These are phyloP conservation scores for Immersiella caudata DNA, from an alignment of 495 filamentous ascomycete genomes.

Conservation along the genomic window DNA sequence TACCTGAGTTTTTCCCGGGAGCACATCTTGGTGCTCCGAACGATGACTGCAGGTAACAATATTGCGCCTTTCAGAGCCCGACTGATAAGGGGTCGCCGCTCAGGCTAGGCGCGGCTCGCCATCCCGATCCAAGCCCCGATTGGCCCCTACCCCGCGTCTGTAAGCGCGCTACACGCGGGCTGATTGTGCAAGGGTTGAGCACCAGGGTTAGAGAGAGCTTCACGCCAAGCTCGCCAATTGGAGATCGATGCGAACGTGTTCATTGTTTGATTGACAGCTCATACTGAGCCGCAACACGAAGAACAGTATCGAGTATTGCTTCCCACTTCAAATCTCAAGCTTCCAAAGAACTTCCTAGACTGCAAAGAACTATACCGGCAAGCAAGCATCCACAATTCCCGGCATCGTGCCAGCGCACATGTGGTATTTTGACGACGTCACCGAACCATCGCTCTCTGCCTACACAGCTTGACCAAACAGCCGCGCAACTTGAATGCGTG, in stretches of 20 bases:
- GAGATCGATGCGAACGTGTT: background rate
- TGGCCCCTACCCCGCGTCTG: background rate
- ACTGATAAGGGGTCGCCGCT: background rate
- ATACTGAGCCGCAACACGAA: too few relatives aligned
- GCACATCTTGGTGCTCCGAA: background rate
- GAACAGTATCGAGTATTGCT: too few relatives aligned
- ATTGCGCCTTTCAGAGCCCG: background rate
- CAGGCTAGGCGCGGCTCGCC: background rate
- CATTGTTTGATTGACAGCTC: background rate
- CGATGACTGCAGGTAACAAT: background rate
- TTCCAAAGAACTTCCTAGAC: background rate
- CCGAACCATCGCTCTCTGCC: background rate
- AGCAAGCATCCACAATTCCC: background rate
- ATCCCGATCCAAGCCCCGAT: background rate
- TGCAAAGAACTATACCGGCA: too few relatives aligned
- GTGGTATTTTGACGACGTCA: conserved; percentile 16
- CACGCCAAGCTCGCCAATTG: conserved; percentile 1
- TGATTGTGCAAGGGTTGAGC: background rate
- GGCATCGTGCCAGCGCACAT: background rate
- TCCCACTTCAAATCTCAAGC: background rate
- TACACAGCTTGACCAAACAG: background rate
- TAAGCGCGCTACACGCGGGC: background rate
- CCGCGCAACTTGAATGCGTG: background rate
- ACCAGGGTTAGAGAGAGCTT: background rate
- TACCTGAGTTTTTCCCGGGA: background rate